phyloP scores from a whole-genome alignment of 2,329 filamentous ascomycete species.

The Dothistroma septosporum region DNA sequence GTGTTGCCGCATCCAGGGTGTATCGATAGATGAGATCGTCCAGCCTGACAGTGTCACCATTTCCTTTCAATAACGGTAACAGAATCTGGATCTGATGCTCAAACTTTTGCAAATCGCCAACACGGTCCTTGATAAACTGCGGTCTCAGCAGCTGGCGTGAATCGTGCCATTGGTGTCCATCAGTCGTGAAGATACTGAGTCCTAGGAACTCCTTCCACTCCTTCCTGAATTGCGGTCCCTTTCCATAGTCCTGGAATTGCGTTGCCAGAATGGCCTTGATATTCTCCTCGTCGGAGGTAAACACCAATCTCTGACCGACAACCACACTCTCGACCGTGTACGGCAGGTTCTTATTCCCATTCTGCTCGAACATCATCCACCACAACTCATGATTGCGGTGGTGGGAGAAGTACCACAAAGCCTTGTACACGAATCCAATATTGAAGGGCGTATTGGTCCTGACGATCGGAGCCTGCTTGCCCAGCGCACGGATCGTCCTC shows the following conservation, averaged over 20 bases:
- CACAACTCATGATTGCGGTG: conserved; percentile 62
- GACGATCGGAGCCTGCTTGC: conserved; percentile 42
- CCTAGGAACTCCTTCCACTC: conserved; percentile 75
- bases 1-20: conserved; percentile 79
- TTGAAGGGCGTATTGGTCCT: conserved; percentile 46
- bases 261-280: conserved; percentile 86
- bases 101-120: conserved; percentile 76
- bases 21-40: conserved; percentile 77
- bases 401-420: conserved; percentile 45
- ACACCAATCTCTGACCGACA: conserved; percentile 57
- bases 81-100: conserved; percentile 72
- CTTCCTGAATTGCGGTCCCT: conserved; percentile 68
- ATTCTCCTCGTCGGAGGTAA: conserved; percentile 82
- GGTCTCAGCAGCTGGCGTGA: conserved; percentile 79
- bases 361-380: conserved; percentile 48
- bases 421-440: conserved; percentile 59
- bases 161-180: conserved; percentile 72
- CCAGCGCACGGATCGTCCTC: conserved; percentile 39
- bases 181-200: conserved; percentile 67
- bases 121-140: conserved; percentile 79
- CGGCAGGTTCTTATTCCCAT: conserved; percentile 34
- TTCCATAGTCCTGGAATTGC: conserved; percentile 81
- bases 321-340: conserved; percentile 60
- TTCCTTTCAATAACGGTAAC: conserved; percentile 57
- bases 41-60: conserved; percentile 60